phyloP scores from a whole-genome alignment of 768 basidiomycete species.

The Rhodotorula taiwanensis region DNA sequence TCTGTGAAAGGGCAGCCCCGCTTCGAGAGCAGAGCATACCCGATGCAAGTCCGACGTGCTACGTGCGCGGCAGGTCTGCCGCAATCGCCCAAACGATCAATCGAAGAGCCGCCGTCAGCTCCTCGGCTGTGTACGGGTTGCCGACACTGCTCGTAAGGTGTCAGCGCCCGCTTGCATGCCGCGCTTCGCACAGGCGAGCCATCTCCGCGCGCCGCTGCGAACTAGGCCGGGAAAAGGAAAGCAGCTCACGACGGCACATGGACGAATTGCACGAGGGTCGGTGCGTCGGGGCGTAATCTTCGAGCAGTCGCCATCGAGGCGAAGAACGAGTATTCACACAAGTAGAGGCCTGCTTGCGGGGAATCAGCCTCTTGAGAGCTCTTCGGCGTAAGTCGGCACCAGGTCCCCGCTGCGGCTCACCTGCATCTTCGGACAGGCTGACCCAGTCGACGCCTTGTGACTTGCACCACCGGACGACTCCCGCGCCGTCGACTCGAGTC shows the following conservation, averaged over 20 bases:
- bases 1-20: no score
- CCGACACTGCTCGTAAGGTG: neutral
- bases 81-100: constrained; percentile 5
- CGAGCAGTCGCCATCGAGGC: constrained; percentile 3
- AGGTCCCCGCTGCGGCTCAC: neutral
- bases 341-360: constrained; percentile 12
- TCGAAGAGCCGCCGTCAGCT: constrained; percentile 1
- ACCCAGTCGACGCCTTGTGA: neutral
- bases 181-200: no score
- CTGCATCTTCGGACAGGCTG: constrained; percentile 5
- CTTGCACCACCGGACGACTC: neutral
- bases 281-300: neutral
- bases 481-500: neutral
- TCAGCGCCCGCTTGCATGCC: neutral
- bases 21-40: no score
- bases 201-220: no score
- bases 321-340: constrained; percentile 23
- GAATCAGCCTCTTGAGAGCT: neutral
- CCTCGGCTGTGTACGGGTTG: constrained; percentile 9
- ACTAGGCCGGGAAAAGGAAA: neutral
- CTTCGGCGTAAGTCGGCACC: no score
- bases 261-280: constrained; percentile 18
- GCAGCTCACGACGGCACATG: constrained; percentile 14
- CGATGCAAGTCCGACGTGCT: no score
- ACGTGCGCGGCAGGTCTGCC: no score